phyloP scores from a whole-genome alignment of 371 early-diverging fungal genomes.

The Zychaea mexicana region DNA sequence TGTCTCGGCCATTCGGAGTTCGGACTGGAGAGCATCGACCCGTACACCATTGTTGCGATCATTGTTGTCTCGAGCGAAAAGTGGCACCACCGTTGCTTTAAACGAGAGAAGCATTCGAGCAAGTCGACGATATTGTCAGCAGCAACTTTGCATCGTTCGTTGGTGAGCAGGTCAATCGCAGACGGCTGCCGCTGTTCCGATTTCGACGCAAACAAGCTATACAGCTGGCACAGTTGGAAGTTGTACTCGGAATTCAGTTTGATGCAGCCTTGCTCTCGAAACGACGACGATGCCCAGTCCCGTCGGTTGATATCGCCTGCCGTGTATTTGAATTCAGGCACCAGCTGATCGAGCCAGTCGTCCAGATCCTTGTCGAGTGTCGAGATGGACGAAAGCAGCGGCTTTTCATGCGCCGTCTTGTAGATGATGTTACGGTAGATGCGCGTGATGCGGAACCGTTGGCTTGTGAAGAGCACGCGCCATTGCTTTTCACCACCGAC shows the following conservation, averaged over 20 bases:
- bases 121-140: constrained; percentile 30
- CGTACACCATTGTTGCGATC: constrained; percentile 23
- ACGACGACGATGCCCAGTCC: constrained; percentile 23
- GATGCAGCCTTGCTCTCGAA: constrained; percentile 36
- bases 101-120: constrained; percentile 23
- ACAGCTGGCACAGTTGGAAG: constrained; percentile 31
- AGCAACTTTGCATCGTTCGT: constrained; percentile 19
- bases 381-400: constrained; percentile 23
- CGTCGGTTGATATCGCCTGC: constrained; percentile 13
- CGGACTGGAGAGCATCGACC: neutral
- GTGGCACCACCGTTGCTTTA: constrained; percentile 37
- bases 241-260: constrained; percentile 35
- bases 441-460: constrained; percentile 27
- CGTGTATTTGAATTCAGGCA: constrained; percentile 25
- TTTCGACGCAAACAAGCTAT: constrained; percentile 22
- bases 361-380: constrained; percentile 23
- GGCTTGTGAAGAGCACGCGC: constrained; percentile 24
- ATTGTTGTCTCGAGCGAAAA: constrained; percentile 28
- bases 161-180: constrained; percentile 22
- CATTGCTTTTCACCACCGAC: constrained; percentile 18
- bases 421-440: constrained; percentile 30
- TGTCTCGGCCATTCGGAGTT: constrained; percentile 10
- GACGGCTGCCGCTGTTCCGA: constrained; percentile 15
- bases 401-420: constrained; percentile 15
- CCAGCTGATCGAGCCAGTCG: constrained; percentile 21